Evolutionary conservation across 2,329 filamentous ascomycete species (phyloP), one percentile per base, ranked within the genome.

Genomic region (Pseudovirgaria hyperparasitica): DNA sequence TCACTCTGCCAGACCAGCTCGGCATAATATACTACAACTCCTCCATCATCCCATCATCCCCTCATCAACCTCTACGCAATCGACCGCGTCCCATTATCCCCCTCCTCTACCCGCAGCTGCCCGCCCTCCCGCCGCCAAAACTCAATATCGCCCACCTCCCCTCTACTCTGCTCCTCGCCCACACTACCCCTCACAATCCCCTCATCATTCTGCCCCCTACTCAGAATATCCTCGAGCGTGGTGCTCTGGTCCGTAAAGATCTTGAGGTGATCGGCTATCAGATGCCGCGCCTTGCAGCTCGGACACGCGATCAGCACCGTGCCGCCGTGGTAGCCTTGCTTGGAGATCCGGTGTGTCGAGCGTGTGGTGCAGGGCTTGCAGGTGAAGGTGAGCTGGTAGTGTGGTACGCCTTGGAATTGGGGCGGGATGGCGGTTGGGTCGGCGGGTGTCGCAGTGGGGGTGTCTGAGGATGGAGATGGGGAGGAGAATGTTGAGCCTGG

Each of bases 271-370:
- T 98, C 90, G 46, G 75, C 79, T 43, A 98, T 96, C 39, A 98
- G 60, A 59, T 98, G 90, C 14, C 85, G 70, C 48, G 82, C 86
- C 45, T 76, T 75, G 57, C 90, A 98, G 4, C 64, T 62, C 0
- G 90, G 87, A 50, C 90, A 98, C 18, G 78, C 77, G 38, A 96
- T 86, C 31, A 98, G 63, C 4, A 90, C 78, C 2, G 84, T 87
- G 19, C 90, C 90, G 36, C 76, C 67, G 55, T 96, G 86, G 51
- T 98, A 98, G 17, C 84, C 90, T 49, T 96, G 90, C 55, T 96
- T 94, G 16, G 82, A 84, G 42, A 98, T 65, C 26, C 70, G 70
- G 58, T 98, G 92, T 9, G 74, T 68, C n/a, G 82, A 92, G 31
- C 86, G 77, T 19, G 70, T 61, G 23, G 67, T 63, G 58, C 90